Evolutionary conservation across 2,329 filamentous ascomycete genomes (phyloP).

Genomic region (Pseudogymnoascus sp.): DNA sequence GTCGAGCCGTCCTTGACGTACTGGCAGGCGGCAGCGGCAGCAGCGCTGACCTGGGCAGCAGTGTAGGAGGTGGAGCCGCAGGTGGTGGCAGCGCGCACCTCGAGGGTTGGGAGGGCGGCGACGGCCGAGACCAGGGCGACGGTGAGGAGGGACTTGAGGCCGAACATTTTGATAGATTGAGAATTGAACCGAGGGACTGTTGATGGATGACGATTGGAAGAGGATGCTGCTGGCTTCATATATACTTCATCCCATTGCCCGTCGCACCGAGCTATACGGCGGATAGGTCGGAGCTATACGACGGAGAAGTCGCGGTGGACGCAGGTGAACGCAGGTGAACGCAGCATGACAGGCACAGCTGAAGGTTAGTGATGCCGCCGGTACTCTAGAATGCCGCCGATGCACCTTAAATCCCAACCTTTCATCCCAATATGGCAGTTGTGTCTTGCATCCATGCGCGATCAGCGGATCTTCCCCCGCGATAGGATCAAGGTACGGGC

Average conservation of each 20-base stretch:
- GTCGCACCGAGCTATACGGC: background rate
- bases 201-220: background rate
- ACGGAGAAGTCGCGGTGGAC: background rate
- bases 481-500: background rate
- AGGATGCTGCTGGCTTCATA: background rate
- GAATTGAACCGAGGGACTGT: background rate
- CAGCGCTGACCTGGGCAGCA: slow-evolving; percentile 39
- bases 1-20: slow-evolving; percentile 36
- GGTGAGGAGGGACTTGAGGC: slow-evolving; percentile 8
- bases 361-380: background rate
- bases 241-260: background rate
- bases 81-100: slow-evolving; percentile 38
- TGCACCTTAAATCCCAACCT: background rate
- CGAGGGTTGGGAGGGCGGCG: slow-evolving; percentile 21
- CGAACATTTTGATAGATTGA: background rate
- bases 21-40: slow-evolving; percentile 42
- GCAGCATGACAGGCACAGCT: background rate
- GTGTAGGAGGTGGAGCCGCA: slow-evolving; percentile 49
- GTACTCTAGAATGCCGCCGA: background rate
- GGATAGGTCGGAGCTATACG: background rate
- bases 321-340: background rate
- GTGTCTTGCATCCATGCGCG: slow-evolving; percentile 5
- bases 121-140: slow-evolving; percentile 11
- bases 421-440: background rate
- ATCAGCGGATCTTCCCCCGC: background rate